Percentiles rank a stretch among this genome's conserved stretches.
These are phyloP conservation scores for Periconia sp. DNA, from an alignment of 2,329 filamentous ascomycete species.

Conservation along the genomic window DNA sequence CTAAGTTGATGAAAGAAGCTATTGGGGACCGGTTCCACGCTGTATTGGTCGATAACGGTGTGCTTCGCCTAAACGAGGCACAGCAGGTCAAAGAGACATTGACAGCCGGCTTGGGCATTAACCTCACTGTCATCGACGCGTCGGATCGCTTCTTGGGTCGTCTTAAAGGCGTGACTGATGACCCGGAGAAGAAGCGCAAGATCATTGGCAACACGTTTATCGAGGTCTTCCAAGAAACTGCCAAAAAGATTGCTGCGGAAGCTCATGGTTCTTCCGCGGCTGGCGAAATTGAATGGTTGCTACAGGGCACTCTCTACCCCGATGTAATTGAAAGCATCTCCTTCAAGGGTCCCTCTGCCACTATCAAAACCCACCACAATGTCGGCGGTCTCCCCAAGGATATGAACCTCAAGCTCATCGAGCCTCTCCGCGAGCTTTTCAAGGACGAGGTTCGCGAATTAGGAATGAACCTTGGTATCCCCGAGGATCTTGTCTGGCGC, in stretches of 20 bases:
- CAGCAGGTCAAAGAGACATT: constrained; percentile 79
- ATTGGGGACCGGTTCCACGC: constrained; percentile 86
- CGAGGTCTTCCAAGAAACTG: constrained; percentile 80
- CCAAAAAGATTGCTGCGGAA: constrained; percentile 70
- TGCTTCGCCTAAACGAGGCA: constrained; percentile 85
- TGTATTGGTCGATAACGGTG: constrained; percentile 81
- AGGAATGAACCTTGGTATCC: constrained; percentile 70
- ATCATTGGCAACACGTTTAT: constrained; percentile 84
- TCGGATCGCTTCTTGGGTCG: constrained; percentile 74
- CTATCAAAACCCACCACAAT: constrained; percentile 76
- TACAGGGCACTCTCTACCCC: constrained; percentile 84
- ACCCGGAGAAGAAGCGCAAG: constrained; percentile 87
- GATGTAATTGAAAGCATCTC: constrained; percentile 72
- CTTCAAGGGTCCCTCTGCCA: constrained; percentile 71
- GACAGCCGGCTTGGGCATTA: constrained; percentile 78
- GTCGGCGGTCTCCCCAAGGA: constrained; percentile 68
- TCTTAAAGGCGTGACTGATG: constrained; percentile 70
- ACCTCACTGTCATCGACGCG: constrained; percentile 84
- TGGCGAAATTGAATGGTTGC: constrained; percentile 81
- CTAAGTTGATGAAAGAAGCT: constrained; percentile 81
- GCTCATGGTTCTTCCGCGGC: constrained; percentile 67
- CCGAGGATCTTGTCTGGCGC: constrained; percentile 74
- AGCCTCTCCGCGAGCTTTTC: constrained; percentile 78
- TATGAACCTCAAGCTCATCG: constrained; percentile 70
- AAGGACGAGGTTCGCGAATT: constrained; percentile 78